Evolutionary conservation across 805 yeast species (phyloP).

Genomic region (Barnettozyma botsteinii): DNA sequence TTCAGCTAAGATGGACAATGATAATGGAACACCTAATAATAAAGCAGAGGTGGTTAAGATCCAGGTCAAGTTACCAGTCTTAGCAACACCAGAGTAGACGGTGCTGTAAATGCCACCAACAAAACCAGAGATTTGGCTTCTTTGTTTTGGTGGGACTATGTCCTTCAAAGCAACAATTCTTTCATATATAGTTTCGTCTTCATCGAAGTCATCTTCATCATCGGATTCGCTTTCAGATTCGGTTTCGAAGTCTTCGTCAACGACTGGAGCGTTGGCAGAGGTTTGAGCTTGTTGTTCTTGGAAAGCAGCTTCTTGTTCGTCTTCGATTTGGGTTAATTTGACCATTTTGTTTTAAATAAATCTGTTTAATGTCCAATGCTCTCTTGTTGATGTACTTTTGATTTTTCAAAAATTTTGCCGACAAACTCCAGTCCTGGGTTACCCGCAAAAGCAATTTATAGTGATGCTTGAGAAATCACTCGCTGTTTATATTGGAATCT

Average conservation of each 20-base stretch:
- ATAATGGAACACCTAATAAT: conserved; percentile 87
- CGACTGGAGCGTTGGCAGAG: conserved; percentile 30
- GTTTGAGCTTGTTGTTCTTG: conserved; percentile 29
- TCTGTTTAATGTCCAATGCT: conserved; percentile 9
- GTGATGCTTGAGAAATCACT: too few relatives aligned
- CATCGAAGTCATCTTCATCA: conserved; percentile 36
- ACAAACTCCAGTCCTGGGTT: too few relatives aligned
- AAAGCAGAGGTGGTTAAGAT: conserved; percentile 74
- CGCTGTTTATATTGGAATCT: too few relatives aligned
- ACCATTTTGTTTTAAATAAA: conserved; percentile 67
- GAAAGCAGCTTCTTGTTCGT: conserved; percentile 34
- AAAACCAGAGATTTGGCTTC: conserved; percentile 41
- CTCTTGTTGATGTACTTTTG: background rate
- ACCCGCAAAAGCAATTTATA: too few relatives aligned
- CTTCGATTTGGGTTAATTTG: conserved; percentile 67
- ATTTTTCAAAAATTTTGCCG: conserved; percentile 2
- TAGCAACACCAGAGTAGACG: conserved; percentile 42
- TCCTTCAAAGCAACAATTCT: conserved; percentile 90
- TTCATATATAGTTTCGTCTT: conserved; percentile 78
- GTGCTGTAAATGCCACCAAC: conserved; percentile 33
- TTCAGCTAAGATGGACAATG: conserved; percentile 84
- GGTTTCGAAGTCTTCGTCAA: conserved; percentile 42
- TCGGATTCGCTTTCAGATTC: conserved; percentile 41
- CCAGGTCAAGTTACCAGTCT: conserved; percentile 80
- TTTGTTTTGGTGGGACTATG: conserved; percentile 82